Evolutionary conservation across 257 asterid genomes (phyloP).

Genomic region (Schizonepeta tenuifolia): DNA sequence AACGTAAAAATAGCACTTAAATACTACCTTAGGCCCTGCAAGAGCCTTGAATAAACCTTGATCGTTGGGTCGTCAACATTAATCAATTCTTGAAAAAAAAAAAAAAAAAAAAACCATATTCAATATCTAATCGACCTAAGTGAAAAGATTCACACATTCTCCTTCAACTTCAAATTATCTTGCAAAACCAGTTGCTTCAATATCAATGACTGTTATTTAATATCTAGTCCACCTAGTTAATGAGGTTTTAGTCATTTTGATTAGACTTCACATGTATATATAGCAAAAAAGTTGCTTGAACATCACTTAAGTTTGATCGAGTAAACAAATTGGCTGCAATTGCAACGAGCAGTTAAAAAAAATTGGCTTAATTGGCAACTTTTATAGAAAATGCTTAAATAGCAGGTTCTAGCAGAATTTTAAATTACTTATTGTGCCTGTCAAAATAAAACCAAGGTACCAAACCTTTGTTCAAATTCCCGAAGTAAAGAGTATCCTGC

Average conservation of each 20-base stretch:
- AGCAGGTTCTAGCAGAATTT: background rate
- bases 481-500: constrained; percentile 75
- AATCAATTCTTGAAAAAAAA: no score
- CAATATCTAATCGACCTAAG: no score
- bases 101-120: no score
- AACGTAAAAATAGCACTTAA: no score
- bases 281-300: background rate
- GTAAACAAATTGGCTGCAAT: background rate
- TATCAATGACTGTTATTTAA: background rate
- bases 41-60: background rate
- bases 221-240: background rate
- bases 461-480: constrained; percentile 91
- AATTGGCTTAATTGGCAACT: background rate
- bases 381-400: background rate
- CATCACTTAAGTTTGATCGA: background rate
- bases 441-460: constrained; percentile 21
- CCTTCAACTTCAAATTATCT: no score
- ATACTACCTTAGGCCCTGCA: background rate
- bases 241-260: background rate
- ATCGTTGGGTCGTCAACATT: no score
- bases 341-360: background rate
- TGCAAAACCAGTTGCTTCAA: background rate
- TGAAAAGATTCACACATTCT: no score
- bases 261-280: background rate
- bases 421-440: background rate